Base-by-base conservation (phyloP, 2,329 filamentous ascomycete genomes). In the Eutypella sp. region DNA sequence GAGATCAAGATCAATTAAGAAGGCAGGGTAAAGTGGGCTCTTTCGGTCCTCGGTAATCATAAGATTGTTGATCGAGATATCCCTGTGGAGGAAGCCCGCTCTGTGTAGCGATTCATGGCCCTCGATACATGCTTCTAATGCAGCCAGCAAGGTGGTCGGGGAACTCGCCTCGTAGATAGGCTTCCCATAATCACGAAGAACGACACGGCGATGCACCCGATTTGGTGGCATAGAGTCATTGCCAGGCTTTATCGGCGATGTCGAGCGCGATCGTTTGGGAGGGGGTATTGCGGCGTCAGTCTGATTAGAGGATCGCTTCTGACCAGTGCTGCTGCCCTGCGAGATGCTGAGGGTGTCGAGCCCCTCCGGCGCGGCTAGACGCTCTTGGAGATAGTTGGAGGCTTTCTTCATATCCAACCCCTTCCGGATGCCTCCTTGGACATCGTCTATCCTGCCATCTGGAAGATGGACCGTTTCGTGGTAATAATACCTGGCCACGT, bases 51-150 rank as follows among this genome's bases (percentile, higher is more conserved):
- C 58, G 46, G 69, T 67, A 5, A 71, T 56, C 48, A 71, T 63
- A 7, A 70, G 53, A 44, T 70, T 70, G 40, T 60, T 57, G 29
- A 59, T 55, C 6, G 65, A 71, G 24, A 72, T 66, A 49, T 72
- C 65, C 47, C 65, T 47, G 44, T 71, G 62, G 37, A 71, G 57
- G 34, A 71, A 55, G 38, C 62, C 59, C 38, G 61, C 57, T 41
- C 56, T 52, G 38, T 56, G 22, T 31, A 55, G 44, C 19, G 57
- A 65, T 47, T 67, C 50, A 46, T 68, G 57, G 18, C 63, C 63
- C 52, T 50, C 10, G 46, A 69, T 67, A 44, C 64, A 67, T 33
- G 53, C 56, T 42, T 64, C 58, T 8, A 70, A 33, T 33, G 57
- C 64, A 44, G 45, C 40, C 47, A 71, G 59, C 22, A 70, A 50